phyloP scores from a whole-genome alignment of 139 green algal species.

The Trebouxia sp. region DNA sequence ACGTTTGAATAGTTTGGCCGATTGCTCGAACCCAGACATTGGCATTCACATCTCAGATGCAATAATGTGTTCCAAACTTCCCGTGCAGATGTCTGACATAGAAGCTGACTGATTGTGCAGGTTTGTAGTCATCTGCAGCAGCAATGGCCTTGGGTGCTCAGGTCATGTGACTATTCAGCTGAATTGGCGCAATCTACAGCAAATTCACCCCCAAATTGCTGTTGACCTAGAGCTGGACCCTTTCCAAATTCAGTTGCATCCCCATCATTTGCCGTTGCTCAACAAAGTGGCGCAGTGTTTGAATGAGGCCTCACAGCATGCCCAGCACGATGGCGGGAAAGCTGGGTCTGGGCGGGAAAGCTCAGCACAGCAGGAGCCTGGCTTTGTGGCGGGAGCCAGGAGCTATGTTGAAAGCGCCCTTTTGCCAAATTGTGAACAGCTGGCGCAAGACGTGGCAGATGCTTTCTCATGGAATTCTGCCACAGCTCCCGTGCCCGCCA shows the following conservation, averaged over 20 bases:
- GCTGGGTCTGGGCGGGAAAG: neutral
- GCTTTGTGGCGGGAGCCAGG: constrained; percentile 18
- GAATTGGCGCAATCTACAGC: neutral
- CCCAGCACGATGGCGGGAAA: neutral
- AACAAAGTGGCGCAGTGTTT: neutral
- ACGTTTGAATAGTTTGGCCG: no score
- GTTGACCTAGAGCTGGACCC: constrained; percentile 40
- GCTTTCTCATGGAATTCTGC: neutral
- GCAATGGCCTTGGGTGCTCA: constrained; percentile 24
- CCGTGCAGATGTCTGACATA: no score
- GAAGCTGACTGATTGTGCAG: neutral
- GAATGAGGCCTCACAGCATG: constrained; percentile 17
- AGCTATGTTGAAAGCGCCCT: neutral
- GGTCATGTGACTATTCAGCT: constrained; percentile 35
- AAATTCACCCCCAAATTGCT: constrained; percentile 23
- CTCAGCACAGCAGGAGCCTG: neutral
- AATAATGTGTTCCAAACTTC: no score
- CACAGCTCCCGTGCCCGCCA: neutral
- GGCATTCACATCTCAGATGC: no score
- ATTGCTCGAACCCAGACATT: no score
- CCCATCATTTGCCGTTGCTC: constrained; percentile 32
- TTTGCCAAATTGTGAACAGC: neutral
- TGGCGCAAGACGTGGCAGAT: constrained; percentile 1
- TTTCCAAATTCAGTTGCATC: constrained; percentile 47
- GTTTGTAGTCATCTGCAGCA: constrained; percentile 35